Percentiles rank a stretch among this genome's conserved stretches.
Evolutionary conservation across 192 early-diverging fungal species (phyloP).

Genomic region (Rhizophagus prolifer): DNA sequence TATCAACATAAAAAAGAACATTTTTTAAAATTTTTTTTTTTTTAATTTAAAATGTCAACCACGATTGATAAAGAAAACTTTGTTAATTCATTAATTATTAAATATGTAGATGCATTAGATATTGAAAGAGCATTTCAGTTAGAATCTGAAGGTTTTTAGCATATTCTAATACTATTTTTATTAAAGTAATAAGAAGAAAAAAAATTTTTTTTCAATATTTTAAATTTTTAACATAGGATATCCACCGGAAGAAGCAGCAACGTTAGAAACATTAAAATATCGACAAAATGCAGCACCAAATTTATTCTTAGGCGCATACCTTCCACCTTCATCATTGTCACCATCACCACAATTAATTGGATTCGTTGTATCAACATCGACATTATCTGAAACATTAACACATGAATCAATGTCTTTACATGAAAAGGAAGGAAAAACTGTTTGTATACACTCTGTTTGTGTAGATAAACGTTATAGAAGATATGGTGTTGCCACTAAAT

Average conservation of each 20-base stretch:
- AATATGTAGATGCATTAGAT: conserved; percentile 1
- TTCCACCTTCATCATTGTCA: neutral
- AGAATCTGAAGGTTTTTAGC: conserved; percentile 25
- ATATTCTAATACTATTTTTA: neutral
- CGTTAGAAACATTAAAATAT: conserved; percentile 39
- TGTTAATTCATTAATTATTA: neutral
- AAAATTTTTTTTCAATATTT: neutral
- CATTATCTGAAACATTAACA: conserved; percentile 45
- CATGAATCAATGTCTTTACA: conserved; percentile 64
- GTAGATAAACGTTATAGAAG: conserved; percentile 47
- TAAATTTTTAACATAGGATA: conserved; percentile 33
- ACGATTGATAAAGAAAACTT: neutral
- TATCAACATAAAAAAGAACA: no score
- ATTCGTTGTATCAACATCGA: conserved; percentile 61
- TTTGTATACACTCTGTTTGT: conserved; percentile 71
- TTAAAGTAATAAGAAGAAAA: neutral
- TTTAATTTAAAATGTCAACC: neutral
- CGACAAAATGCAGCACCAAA: conserved; percentile 40
- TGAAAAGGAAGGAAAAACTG: conserved; percentile 58
- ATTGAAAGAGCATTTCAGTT: conserved; percentile 23
- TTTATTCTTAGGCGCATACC: conserved; percentile 44
- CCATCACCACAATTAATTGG: conserved; percentile 42
- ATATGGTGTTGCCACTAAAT: conserved; percentile 55
- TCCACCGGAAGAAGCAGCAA: conserved; percentile 47
- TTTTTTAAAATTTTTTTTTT: no score